Base-by-base conservation (phyloP, 1,139 yeast species). In the Blastobotrys indianensis region DNA sequence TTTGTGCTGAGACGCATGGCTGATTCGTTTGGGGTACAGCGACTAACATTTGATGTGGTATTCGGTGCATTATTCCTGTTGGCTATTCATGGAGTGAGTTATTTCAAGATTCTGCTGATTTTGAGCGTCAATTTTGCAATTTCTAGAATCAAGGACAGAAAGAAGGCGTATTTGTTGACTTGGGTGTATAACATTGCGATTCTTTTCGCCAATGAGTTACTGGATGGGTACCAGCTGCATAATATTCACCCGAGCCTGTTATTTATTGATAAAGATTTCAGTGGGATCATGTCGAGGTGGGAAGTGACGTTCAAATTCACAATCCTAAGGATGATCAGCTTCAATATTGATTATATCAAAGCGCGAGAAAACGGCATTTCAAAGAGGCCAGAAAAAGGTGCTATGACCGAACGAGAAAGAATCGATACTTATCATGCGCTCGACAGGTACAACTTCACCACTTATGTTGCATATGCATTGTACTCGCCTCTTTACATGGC, bases 221-320 rank as follows among this genome's bases (percentile, higher is more conserved):
- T 72, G 51, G 72, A 87, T 46, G 73, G 75, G 25, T 70, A 75
- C 48, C 77, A 76, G 13, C 81, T 78, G 7, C 43, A 1, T 53
- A 58, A 47, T 29, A 74, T 35, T 52, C 65, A 55, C 46, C 69
- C 35, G 42, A 54, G 17, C 56, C 80, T 62, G 17, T 63, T 69
- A 0, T 63, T 75, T 20, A 62, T 86, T 54, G 94, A 61, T 47
- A 59, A 54, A 28, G 39, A 45, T n/a, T 60, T 57, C 41, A 57
- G 67, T 4, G 97, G 98, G 0, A 74, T 90, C 23, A 80, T 92
- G 54, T 74, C 79, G 15, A 73, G 97, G 55, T 94, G 99, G 99
- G 97, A 92, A 61, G 97, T 94, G 7, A 86, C 85, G 58, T 94
- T 81, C 73, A 94, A 92, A 64, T 87, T 94, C 64, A 82, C 95